These are phyloP conservation scores for Musa beccarii DNA, from an alignment of 176 grass and related monocot species.

Conservation along the genomic window DNA sequence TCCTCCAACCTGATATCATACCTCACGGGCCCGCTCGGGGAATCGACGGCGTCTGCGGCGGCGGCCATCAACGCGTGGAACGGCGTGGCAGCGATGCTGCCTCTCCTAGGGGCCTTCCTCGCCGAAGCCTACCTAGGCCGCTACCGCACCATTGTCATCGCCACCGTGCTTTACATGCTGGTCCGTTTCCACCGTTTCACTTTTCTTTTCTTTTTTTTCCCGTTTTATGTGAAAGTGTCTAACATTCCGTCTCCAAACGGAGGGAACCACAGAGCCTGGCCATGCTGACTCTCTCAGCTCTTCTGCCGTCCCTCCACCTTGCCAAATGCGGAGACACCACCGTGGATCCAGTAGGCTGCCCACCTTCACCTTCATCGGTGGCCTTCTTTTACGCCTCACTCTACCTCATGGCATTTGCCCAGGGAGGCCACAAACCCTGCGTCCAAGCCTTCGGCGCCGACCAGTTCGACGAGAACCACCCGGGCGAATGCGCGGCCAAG, in stretches of 20 bases:
- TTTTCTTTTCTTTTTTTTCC: background rate
- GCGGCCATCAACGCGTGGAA: conserved; percentile 50
- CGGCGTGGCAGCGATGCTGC: conserved; percentile 30
- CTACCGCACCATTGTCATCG: conserved; percentile 34
- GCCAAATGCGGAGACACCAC: background rate
- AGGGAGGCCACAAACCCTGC: conserved; percentile 46
- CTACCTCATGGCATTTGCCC: conserved; percentile 36
- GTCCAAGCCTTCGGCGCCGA: conserved; percentile 45
- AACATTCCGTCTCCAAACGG: no score
- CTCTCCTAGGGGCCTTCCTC: conserved; percentile 48
- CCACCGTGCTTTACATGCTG: conserved; percentile 40
- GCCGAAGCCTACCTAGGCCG: conserved; percentile 58
- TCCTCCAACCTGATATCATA: conserved; percentile 58
- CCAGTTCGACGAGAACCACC: conserved; percentile 47
- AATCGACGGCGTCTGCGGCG: conserved; percentile 49
- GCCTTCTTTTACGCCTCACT: conserved; percentile 44
- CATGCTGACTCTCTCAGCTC: conserved; percentile 28
- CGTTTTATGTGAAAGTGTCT: background rate
- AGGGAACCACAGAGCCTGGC: conserved; percentile 17
- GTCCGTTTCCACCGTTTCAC: conserved; percentile 2
- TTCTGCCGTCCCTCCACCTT: conserved; percentile 5
- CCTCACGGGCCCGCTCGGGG: conserved; percentile 41
- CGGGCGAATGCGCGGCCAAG: conserved; percentile 18
- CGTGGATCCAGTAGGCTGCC: no score
- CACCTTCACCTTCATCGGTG: background rate